A percentile compares a stretch with the other conserved stretches of the same genome.
phyloP scores from a whole-genome alignment of 441 rosid genomes.

The Croton setiger region DNA sequence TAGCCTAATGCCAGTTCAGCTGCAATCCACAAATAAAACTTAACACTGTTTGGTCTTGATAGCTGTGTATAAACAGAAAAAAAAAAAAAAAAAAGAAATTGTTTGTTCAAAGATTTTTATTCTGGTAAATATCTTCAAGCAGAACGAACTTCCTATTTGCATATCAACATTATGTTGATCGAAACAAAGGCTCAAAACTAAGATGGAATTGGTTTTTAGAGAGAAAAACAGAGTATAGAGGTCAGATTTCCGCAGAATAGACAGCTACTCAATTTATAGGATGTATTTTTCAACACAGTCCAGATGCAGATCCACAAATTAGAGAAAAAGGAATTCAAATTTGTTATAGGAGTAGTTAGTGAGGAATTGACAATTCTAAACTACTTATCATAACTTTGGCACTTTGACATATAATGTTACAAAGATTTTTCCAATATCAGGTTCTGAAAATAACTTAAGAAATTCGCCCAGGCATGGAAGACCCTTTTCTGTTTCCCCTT shows the following conservation, averaged over 20 bases:
- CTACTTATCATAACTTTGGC: not conserved
- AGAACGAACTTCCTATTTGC: conserved; percentile 2
- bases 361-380: not conserved
- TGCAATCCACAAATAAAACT: not conserved
- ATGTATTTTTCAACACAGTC: not conserved
- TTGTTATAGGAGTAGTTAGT: not conserved
- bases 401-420: not conserved
- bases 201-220: not conserved
- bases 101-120: not conserved
- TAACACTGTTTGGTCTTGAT: not conserved
- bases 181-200: not conserved
- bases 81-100: no score
- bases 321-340: not conserved
- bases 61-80: not conserved
- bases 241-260: not conserved
- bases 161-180: not conserved
- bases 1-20: not conserved
- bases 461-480: no score
- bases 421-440: no score
- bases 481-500: no score
- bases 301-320: not conserved
- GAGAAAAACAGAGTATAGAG: not conserved
- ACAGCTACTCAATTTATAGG: not conserved
- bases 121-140: not conserved
- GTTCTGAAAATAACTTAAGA: no score